Evolutionary conservation across 768 basidiomycete species (phyloP).

Genomic region (Porpolomopsis calyptriformis): DNA sequence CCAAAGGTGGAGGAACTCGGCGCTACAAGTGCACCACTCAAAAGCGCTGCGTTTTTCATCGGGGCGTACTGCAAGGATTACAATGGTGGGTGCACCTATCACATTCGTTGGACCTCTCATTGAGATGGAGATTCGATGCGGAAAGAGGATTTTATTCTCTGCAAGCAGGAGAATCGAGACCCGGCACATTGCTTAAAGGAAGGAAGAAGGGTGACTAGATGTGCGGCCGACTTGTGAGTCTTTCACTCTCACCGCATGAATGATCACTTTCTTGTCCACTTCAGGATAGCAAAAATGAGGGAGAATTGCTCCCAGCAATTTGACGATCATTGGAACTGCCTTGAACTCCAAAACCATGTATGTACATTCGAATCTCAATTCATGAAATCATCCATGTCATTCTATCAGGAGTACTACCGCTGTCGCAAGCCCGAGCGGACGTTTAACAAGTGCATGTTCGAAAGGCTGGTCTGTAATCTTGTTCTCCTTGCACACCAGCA

Average conservation of each 20-base stretch:
- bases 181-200: constrained; percentile 93
- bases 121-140: constrained; percentile 3
- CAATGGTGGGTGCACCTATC: constrained; percentile 58
- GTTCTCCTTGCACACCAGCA: not conserved
- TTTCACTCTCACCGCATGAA: not conserved
- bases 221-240: constrained; percentile 83
- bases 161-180: constrained; percentile 85
- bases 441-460: constrained; percentile 91
- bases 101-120: not conserved
- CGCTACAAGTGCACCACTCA: constrained; percentile 82
- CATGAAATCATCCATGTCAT: not conserved
- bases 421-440: constrained; percentile 84
- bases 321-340: constrained; percentile 86
- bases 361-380: constrained; percentile 17
- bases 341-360: constrained; percentile 92
- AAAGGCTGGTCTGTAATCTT: constrained; percentile 75
- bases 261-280: not conserved
- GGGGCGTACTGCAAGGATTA: constrained; percentile 92
- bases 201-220: constrained; percentile 89
- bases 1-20: constrained; percentile 87
- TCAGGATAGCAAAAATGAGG: constrained; percentile 84
- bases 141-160: constrained; percentile 91
- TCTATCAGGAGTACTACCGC: constrained; percentile 74
- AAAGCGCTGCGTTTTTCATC: constrained; percentile 95
- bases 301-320: constrained; percentile 84